Evolutionary conservation across 805 yeast species (phyloP), one percentile per base, ranked within the genome.

Genomic region (Saccharomycopsis sp.): DNA sequence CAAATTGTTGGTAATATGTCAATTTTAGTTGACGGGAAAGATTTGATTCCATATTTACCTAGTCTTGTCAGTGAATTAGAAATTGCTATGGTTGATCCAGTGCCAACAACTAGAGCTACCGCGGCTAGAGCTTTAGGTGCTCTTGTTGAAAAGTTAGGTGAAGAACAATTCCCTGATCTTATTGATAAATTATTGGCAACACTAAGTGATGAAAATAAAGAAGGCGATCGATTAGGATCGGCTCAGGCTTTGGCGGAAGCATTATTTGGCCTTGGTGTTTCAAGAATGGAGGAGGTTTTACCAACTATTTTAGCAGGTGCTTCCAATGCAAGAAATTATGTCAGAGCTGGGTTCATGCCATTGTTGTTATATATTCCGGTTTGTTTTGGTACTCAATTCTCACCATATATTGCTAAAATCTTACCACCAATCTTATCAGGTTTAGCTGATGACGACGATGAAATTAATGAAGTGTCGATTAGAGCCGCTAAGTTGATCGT

Each of bases 1-100:
- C 97, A 93, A 64, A 90, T 93, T 69, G 97, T 93, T 24, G 99
- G 99, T 51, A 93, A 93, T 59, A 93, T 93, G 97, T 88, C 97
- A 1, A 87, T 93, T 60, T 71, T 93, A 56, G 96, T 95, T 14
- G 97, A 90, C 56, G 71, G 86, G 14, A 77, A 75, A 54, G 98
- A 93, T 61, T 70, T 93, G 49, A 64, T 77, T 41, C 97, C 96
- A 21, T 93, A 93, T 64, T 68, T 93, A 56, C 74, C 79, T 19
- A 76, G 79, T 35, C 70, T 93, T 54, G 81, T 90, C 36, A 71
- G 78, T 8, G 96, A 88, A 55, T 74, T 93, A 49, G 95, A 93
- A 61, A 71, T 75, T 35, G 95, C 97, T 4, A 90, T 93, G 95
- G 96, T 94, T 41, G 99, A 93, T 56, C 98, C 98, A 1, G 98